Evolutionary conservation across 148 eudicot genomes (phyloP).

Genomic region (Fagopyrum esculentum): DNA sequence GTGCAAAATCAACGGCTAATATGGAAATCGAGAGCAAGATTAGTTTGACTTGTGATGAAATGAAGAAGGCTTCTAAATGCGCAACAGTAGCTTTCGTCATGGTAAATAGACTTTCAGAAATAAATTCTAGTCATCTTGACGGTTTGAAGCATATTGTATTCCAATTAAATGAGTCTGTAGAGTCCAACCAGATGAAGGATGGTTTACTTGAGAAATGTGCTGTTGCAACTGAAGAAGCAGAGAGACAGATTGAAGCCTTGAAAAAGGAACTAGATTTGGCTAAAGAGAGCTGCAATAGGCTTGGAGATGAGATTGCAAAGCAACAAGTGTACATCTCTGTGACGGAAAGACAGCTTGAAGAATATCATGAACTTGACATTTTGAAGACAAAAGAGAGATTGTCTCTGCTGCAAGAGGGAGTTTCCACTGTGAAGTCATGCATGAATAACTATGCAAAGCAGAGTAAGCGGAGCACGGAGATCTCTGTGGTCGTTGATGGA

Average conservation of each 20-base stretch:
- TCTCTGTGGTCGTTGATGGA: slow-evolving; percentile 13
- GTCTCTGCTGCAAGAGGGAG: slow-evolving; percentile 37
- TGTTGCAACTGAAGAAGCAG: slow-evolving; percentile 30
- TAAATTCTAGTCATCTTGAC: slow-evolving; percentile 30
- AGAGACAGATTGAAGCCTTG: slow-evolving; percentile 31
- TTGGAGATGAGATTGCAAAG: slow-evolving; percentile 27
- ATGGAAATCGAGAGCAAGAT: slow-evolving; percentile 33
- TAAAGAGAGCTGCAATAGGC: slow-evolving; percentile 24
- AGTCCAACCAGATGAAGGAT: slow-evolving; percentile 27
- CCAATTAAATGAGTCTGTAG: slow-evolving; percentile 27
- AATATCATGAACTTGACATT: slow-evolving; percentile 30
- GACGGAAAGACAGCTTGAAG: slow-evolving; percentile 33
- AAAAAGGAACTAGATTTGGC: slow-evolving; percentile 23
- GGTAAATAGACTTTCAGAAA: slow-evolving; percentile 54
- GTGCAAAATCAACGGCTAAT: slow-evolving; percentile 23
- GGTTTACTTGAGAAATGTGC: slow-evolving; percentile 27
- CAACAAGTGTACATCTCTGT: slow-evolving; percentile 26
- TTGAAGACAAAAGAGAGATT: slow-evolving; percentile 40
- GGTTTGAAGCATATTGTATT: slow-evolving; percentile 28
- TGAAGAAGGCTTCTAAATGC: slow-evolving; percentile 37
- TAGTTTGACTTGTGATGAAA: slow-evolving; percentile 29
- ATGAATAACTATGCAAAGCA: slow-evolving; percentile 26
- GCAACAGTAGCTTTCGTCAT: slow-evolving; percentile 66
- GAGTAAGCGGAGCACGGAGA: slow-evolving; percentile 2
- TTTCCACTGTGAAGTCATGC: slow-evolving; percentile 35